phyloP scores from a whole-genome alignment of 192 early-diverging fungal species.

The Coemansia aciculifera region DNA sequence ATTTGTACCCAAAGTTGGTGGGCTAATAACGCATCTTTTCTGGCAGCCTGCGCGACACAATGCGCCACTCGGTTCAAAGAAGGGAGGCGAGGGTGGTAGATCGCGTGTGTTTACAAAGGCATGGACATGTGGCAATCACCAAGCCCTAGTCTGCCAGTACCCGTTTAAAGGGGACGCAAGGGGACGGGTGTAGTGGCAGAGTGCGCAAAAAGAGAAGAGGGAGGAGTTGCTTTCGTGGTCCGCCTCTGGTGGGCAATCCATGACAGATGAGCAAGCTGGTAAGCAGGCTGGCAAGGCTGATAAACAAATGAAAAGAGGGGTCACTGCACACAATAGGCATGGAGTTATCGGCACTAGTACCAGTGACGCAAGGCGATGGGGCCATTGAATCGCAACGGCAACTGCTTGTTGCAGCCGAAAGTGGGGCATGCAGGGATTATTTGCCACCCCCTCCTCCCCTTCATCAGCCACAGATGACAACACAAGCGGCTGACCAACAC shows the following conservation, averaged over 20 bases:
- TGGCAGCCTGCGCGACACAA: neutral
- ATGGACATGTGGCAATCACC: neutral
- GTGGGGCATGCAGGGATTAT: neutral
- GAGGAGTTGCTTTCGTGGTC: neutral
- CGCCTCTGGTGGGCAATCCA: slow-evolving; percentile 1
- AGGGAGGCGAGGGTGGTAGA: neutral
- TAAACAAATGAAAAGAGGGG: neutral
- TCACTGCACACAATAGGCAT: slow-evolving; percentile 1
- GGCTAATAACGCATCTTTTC: neutral
- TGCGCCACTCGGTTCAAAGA: slow-evolving; percentile 8
- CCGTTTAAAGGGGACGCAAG: slow-evolving; percentile 3
- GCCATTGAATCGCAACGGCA: neutral
- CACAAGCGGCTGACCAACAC: neutral
- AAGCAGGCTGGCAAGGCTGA: neutral
- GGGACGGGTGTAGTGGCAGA: slow-evolving; percentile 1
- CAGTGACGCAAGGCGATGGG: slow-evolving; percentile 7
- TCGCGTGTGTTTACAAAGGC: slow-evolving; percentile 10
- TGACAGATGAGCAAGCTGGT: neutral
- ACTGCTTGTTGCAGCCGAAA: neutral
- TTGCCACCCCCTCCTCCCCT: neutral
- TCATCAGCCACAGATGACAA: neutral
- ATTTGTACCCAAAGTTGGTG: neutral
- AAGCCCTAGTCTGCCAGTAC: slow-evolving; percentile 2
- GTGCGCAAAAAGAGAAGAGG: neutral
- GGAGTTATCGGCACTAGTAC: slow-evolving; percentile 1